Conservation (phyloP, 23 red algal species). For the Chondrus crispus region DNA sequence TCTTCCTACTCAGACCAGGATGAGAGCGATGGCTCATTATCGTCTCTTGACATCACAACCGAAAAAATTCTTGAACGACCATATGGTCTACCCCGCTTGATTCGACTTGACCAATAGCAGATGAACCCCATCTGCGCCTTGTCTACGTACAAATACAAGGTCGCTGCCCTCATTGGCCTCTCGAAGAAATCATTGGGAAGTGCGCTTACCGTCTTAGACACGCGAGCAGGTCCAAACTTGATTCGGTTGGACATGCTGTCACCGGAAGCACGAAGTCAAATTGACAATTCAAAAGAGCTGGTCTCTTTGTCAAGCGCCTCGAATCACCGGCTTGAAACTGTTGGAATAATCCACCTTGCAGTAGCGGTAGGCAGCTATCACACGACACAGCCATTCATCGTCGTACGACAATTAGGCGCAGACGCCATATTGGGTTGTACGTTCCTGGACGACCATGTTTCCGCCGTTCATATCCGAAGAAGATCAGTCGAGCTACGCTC, state of each 20-base stretch:
- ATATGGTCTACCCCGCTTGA: background rate
- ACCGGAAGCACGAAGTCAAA: too few relatives aligned
- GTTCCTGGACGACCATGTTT: background rate
- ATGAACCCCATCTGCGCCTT: background rate
- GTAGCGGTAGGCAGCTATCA: background rate
- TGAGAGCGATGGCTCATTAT: too few relatives aligned
- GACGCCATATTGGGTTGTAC: background rate
- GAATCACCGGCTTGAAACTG: background rate
- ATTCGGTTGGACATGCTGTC: background rate
- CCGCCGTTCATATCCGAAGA: background rate
- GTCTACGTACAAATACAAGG: background rate
- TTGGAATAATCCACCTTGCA: background rate
- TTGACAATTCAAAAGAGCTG: background rate
- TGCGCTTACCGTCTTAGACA: slow-evolving; percentile 2
- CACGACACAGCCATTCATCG: background rate
- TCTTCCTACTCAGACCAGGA: too few relatives aligned
- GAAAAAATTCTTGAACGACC: background rate
- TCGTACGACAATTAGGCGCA: background rate
- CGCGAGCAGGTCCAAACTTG: slow-evolving; percentile 9
- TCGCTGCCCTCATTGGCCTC: too few relatives aligned
- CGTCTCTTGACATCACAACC: too few relatives aligned
- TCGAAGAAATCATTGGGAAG: too few relatives aligned
- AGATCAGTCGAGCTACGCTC: background rate
- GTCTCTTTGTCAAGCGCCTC: background rate
- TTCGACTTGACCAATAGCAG: background rate